Base-by-base conservation (phyloP, 768 basidiomycete species). In the Amanita fuliginea region DNA sequence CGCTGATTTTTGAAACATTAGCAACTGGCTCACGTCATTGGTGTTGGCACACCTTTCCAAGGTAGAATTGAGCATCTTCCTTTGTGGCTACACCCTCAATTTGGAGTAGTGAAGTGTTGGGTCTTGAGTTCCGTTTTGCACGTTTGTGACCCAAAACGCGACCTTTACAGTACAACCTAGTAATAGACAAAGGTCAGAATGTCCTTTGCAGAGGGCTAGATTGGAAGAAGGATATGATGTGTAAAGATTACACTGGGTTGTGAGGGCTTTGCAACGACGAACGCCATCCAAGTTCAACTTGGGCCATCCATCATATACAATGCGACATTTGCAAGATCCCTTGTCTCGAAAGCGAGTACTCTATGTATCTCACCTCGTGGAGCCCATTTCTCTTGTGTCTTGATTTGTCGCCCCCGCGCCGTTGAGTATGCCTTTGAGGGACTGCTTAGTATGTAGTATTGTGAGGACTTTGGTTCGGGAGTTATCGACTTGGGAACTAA, bases 91-190 rank as follows among this genome's bases (percentile, higher is more conserved):
- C 93, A 63, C 95, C 95, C 75, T 99, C 96, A 64, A 99, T 90
- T 71, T 95, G 92, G 62, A 99, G 70, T 60, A 99, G 83, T 48
- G 91, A 90, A 54, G 93, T 96, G 77, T 95, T 95, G 64, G 92
- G 93, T 64, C 85, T 79, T 51, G 86, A 77, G 79, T 98, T 97
- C 64, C 92, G 86, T 76, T 98, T 98, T 54, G 89, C 93, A 56
- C 96, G 90, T 76, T 97, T 97, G 88, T 95, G 90, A 56, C 94
- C 92, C 61, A 97, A 77, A 64, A 99, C 83, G 62, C 96, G 92
- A 67, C 91, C 96, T 77, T 96, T 98, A 71, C 70, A 67, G 80
- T 96, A 95, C 62, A 96, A 80, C 80, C 94, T 95, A 64, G 33
- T 54, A 49, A 49, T 24, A 32, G 42, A 56, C 50, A 55, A 18